Evolutionary conservation across 2,329 filamentous ascomycete species (phyloP).

Genomic region (Fusarium haematococcum): DNA sequence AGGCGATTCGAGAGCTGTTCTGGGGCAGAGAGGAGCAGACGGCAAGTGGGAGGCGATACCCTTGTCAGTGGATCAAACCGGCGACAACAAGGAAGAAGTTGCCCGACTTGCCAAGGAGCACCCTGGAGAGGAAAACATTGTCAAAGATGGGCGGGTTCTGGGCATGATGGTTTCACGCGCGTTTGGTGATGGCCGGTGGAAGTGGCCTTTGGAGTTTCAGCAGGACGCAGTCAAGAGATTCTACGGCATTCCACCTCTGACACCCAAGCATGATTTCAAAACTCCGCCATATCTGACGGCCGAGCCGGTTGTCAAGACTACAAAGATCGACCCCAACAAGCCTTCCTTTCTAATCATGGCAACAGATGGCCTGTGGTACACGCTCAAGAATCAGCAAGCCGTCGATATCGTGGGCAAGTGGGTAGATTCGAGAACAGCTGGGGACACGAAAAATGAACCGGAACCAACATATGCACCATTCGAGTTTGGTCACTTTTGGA

Average conservation of each 20-base stretch:
- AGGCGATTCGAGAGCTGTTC: not conserved
- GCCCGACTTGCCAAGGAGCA: not conserved
- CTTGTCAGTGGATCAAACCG: not conserved
- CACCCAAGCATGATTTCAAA: not conserved
- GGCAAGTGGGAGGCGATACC: not conserved
- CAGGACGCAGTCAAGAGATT: not conserved
- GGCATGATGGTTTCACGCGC: not conserved
- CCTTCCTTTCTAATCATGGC: not conserved
- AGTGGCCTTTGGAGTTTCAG: not conserved
- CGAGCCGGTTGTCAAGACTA: not conserved
- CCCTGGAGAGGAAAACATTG: not conserved
- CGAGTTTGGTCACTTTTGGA: not conserved
- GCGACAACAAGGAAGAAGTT: not conserved
- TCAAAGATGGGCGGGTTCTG: not conserved
- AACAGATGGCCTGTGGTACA: not conserved
- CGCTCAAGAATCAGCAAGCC: not conserved
- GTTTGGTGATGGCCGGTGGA: not conserved
- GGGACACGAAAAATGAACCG: not conserved
- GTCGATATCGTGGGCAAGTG: not conserved
- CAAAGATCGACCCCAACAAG: not conserved
- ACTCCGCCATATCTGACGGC: not conserved
- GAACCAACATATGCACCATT: not conserved
- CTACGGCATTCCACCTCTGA: not conserved
- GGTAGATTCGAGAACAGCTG: not conserved
- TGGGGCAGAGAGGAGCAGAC: not conserved